These are phyloP conservation scores for Pyrenophora graminea DNA, from an alignment of 2,329 filamentous ascomycete species.

Conservation along the genomic window DNA sequence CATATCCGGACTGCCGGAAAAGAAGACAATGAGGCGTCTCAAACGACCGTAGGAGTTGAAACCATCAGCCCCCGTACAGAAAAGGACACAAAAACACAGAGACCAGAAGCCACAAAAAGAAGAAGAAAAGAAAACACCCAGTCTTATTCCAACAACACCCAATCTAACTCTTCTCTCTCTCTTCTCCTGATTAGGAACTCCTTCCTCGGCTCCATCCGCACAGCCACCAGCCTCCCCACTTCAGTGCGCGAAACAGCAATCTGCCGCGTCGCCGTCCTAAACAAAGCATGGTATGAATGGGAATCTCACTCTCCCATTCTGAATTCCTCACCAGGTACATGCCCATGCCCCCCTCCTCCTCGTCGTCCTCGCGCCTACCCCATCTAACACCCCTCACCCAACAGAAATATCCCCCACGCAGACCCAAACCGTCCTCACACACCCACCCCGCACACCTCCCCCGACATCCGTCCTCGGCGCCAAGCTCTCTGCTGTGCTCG, in stretches of 20 bases:
- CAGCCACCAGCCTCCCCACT: constrained; percentile 54
- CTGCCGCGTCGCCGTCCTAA: constrained; percentile 77
- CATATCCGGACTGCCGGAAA: no score
- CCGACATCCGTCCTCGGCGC: constrained; percentile 51
- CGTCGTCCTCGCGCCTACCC: no score
- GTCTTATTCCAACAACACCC: no score
- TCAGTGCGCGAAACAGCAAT: constrained; percentile 76
- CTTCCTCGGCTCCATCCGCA: constrained; percentile 61
- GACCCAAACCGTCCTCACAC: constrained; percentile 34
- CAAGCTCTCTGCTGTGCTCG: constrained; percentile 69
- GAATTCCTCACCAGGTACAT: constrained; percentile 29
- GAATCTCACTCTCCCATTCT: constrained; percentile 72
- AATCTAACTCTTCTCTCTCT: neutral
- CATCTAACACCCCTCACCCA: constrained; percentile 27
- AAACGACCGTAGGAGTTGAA: no score
- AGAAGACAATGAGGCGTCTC: no score
- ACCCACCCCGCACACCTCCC: constrained; percentile 18
- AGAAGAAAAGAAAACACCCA: no score
- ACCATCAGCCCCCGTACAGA: no score
- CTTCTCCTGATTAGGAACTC: constrained; percentile 49
- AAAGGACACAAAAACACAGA: no score
- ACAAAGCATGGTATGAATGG: constrained; percentile 86
- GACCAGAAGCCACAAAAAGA: no score
- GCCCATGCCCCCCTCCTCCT: constrained; percentile 29
- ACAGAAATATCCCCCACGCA: constrained; percentile 63